Base-by-base conservation (phyloP, 1,284 basidiomycete genomes). In the Marasmius tenuissimus region DNA sequence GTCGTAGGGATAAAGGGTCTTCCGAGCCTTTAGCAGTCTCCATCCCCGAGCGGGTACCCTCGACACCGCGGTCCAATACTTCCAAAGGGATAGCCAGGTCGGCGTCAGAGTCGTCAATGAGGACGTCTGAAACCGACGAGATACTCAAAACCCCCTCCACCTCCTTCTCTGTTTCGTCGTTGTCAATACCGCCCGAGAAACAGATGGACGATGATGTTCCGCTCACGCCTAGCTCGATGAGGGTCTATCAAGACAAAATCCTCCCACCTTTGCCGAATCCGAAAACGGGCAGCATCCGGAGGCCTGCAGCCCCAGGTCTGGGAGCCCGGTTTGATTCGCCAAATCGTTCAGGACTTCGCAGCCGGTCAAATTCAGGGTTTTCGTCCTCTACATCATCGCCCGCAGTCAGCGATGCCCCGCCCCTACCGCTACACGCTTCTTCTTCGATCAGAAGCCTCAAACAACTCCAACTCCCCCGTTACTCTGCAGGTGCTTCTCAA, bases 171-270 rank as follows among this genome's bases (percentile, higher is more conserved):
- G 70, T 75, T 5, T 83, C 81, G 1, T 81, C 78, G 0, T 61
- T 76, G 27, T 83, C 81, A 63, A 72, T 83, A 22, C 72, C 77
- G 61, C 84, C 83, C 6, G 64, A 71, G 8, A 84, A 83, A 0
- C 82, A 83, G 0, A 69, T 70, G 27, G 74, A 74, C 35, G 70
- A 72, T 14, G 52, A 58, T 16, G 60, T 59, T 34, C 48, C 63
- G 2, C 54, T 56, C 0, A 42, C 49, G 7, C 39, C 14, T 3
- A 66, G 49, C 48, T 60, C 60, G 35, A n/a, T n/a, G 9, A 34
- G 39, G 57, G 18, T 66, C 42, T 66, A 70, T 37, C 63, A 58
- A 50, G 68, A 70, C 49, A 72, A 71, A 61, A 59, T 52, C 22
- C 65, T 69, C 22, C 72, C 68, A 9, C 63, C 66, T 11, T 35